A percentile compares a stretch with the other conserved stretches of the same genome.
phyloP scores from a whole-genome alignment of 1,284 basidiomycete genomes.

The Ganoderma resinaceum region DNA sequence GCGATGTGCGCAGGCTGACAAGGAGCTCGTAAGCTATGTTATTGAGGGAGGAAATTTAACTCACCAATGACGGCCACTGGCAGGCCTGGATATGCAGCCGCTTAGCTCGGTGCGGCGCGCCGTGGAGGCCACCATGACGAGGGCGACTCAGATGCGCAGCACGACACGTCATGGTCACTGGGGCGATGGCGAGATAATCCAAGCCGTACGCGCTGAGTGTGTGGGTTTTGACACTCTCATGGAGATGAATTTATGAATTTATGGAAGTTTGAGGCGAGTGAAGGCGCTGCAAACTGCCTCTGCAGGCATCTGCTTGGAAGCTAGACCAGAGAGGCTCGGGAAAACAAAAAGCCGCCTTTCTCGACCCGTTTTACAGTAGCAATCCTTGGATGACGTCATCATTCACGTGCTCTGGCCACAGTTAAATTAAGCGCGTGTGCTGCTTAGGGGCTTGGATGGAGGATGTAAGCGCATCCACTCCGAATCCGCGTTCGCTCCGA shows the following conservation, averaged over 20 bases:
- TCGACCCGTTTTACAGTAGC: background rate
- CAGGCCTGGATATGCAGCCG: background rate
- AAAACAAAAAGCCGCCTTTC: background rate
- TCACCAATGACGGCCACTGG: constrained; percentile 25
- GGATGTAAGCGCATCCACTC: background rate
- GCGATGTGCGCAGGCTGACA: background rate
- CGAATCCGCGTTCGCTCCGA: background rate
- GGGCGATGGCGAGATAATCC: too few species aligned
- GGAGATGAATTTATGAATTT: too few species aligned
- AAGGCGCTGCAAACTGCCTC: background rate
- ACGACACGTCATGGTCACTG: background rate
- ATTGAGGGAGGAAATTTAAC: background rate
- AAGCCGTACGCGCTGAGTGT: too few species aligned
- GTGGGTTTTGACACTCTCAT: too few species aligned
- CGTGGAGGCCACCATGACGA: background rate
- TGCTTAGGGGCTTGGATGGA: background rate
- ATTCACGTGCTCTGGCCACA: background rate
- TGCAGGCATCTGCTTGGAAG: too few species aligned
- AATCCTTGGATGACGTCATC: background rate
- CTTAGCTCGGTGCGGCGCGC: background rate
- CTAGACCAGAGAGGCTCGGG: too few species aligned
- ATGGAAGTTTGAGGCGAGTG: background rate
- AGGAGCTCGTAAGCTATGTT: background rate
- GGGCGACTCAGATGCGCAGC: background rate
- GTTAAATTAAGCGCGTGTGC: background rate